Percentiles rank a stretch among this genome's conserved stretches.
These are phyloP conservation scores for Ophiostoma tasmaniense DNA, from an alignment of 2,329 filamentous ascomycete species.

Conservation along the genomic window DNA sequence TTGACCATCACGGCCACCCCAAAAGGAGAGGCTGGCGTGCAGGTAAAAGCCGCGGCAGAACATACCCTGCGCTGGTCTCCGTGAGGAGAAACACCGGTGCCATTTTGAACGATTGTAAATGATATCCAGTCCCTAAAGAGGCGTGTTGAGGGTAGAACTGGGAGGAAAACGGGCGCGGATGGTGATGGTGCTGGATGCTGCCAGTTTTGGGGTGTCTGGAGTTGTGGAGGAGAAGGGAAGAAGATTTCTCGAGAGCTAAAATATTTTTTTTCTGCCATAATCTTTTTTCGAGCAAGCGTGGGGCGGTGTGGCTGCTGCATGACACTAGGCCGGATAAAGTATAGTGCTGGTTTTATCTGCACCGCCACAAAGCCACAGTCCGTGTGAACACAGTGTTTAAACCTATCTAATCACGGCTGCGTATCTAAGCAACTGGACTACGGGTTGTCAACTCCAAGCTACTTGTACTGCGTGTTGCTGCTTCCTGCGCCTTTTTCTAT, in stretches of 20 bases:
- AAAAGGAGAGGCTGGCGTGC: constrained; percentile 6
- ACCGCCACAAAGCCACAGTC: constrained; percentile 9
- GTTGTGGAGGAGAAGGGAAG: constrained; percentile 13
- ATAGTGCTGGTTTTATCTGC: background rate
- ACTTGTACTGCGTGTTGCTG: background rate
- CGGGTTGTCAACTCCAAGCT: background rate
- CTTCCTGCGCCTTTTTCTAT: constrained; percentile 18
- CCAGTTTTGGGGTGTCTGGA: constrained; percentile 5
- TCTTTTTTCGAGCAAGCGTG: constrained; percentile 17
- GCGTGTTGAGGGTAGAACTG: constrained; percentile 14
- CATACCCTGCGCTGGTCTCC: constrained; percentile 78
- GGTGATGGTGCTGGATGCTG: constrained; percentile 9
- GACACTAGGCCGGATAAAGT: constrained; percentile 16
- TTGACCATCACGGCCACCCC: background rate
- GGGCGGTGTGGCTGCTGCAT: constrained; percentile 14
- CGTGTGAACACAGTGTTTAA: background rate
- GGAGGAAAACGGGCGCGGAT: background rate
- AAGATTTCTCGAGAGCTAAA: constrained; percentile 20
- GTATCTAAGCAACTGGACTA: background rate
- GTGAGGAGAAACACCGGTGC: constrained; percentile 78
- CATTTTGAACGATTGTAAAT: constrained; percentile 44
- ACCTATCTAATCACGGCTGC: background rate
- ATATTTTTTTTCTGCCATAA: constrained; percentile 22
- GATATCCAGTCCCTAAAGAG: background rate
- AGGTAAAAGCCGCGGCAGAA: constrained; percentile 21